These are phyloP conservation scores for Knoxia roxburghii DNA, from an alignment of 257 asterid genomes.

Conservation along the genomic window DNA sequence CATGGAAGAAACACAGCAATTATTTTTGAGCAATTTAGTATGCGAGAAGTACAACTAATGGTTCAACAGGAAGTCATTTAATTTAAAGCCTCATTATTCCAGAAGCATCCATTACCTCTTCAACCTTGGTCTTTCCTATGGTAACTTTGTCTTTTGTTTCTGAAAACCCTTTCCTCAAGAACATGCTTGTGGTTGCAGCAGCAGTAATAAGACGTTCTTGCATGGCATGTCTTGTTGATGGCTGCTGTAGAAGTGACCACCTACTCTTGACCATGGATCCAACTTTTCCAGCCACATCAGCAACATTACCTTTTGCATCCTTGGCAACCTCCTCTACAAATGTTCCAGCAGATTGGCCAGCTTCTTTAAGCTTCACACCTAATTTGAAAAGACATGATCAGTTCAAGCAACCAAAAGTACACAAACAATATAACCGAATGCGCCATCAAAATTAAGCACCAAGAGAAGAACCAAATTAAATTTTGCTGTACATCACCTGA, in stretches of 20 bases:
- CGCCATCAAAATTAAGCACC: not conserved
- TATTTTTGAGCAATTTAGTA: not conserved
- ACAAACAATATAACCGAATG: not conserved
- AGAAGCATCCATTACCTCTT: slow-evolving; percentile 52
- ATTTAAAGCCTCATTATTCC: not conserved
- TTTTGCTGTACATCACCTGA: slow-evolving; percentile 47
- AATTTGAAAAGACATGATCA: slow-evolving; percentile 11
- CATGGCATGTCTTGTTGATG: slow-evolving; percentile 83
- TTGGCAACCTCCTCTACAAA: slow-evolving; percentile 83
- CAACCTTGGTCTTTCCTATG: slow-evolving; percentile 81
- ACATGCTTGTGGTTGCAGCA: slow-evolving; percentile 83
- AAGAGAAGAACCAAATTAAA: not conserved
- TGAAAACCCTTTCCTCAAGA: slow-evolving; percentile 73
- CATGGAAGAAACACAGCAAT: not conserved
- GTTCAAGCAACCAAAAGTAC: slow-evolving; percentile 2
- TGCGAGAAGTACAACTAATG: not conserved
- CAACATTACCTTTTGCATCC: slow-evolving; percentile 84
- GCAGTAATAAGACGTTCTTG: slow-evolving; percentile 74
- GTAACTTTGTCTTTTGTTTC: slow-evolving; percentile 88
- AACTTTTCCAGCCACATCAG: slow-evolving; percentile 76
- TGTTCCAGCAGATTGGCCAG: slow-evolving; percentile 72
- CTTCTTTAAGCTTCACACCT: slow-evolving; percentile 88
- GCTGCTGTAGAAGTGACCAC: slow-evolving; percentile 83
- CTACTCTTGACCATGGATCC: slow-evolving; percentile 77
- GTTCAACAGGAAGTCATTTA: not conserved